phyloP scores from a whole-genome alignment of 805 yeast genomes.

The Yamadazyma tumulicola region DNA sequence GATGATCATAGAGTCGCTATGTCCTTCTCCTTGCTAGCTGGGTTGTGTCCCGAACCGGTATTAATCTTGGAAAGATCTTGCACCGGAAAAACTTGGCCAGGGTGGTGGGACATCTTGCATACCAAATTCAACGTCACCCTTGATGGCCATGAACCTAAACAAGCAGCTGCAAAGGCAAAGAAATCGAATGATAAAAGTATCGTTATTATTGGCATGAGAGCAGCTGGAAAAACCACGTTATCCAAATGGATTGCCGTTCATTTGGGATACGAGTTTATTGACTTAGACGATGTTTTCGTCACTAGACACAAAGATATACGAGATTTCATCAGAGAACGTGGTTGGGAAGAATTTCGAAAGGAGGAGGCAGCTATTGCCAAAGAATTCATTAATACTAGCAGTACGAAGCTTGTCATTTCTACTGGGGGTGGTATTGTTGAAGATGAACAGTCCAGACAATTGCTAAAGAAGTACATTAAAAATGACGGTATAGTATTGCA shows the following conservation, averaged over 20 bases:
- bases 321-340: constrained; percentile 55
- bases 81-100: constrained; percentile 99
- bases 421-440: constrained; percentile 98
- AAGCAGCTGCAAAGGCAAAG: constrained; percentile 9
- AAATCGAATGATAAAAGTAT: constrained; percentile 49
- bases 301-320: constrained; percentile 52
- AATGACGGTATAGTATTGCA: constrained; percentile 82
- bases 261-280: constrained; percentile 67
- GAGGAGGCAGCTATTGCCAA: constrained; percentile 58
- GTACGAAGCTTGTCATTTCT: constrained; percentile 65
- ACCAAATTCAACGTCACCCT: constrained; percentile 59
- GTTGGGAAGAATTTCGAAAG: constrained; percentile 87
- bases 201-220: constrained; percentile 93
- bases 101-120: constrained; percentile 97
- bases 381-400: constrained; percentile 40
- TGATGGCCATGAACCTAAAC: constrained; percentile 64
- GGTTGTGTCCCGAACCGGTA: constrained; percentile 61
- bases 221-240: constrained; percentile 90
- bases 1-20: constrained; percentile 98
- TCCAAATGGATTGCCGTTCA: constrained; percentile 73
- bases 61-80: constrained; percentile 82
- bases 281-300: constrained; percentile 74
- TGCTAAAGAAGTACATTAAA: constrained; percentile 51
- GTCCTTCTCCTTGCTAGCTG: constrained; percentile 89
- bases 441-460: constrained; percentile 58